Percentiles rank a stretch among this genome's conserved stretches.
Conservation (phyloP, 129 eudicot species). For the Pittosporum tobira region DNA sequence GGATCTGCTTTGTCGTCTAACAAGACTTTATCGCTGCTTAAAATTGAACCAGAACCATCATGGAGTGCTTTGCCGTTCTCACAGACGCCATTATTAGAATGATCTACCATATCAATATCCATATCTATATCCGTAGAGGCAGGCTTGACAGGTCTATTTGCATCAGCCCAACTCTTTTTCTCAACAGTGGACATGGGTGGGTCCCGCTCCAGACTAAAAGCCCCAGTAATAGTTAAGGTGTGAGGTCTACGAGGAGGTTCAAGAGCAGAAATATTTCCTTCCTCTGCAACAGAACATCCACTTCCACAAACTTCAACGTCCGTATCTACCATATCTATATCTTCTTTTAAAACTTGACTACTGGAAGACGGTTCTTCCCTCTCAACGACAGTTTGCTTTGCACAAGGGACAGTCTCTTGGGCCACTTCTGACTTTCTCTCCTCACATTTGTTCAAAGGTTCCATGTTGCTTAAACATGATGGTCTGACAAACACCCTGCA, state of each 20-base stretch:
- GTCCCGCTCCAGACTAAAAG: not conserved
- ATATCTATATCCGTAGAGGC: too few species aligned
- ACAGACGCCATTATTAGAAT: not conserved
- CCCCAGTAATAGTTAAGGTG: not conserved
- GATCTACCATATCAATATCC: not conserved
- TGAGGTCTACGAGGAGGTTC: slow-evolving; percentile 1
- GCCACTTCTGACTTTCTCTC: slow-evolving; percentile 16
- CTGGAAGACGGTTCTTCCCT: slow-evolving; percentile 15
- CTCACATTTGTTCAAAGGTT: slow-evolving; percentile 27
- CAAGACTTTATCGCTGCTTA: not conserved
- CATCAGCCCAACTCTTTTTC: slow-evolving; percentile 6
- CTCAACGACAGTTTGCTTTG: slow-evolving; percentile 23
- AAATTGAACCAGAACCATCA: slow-evolving; percentile 2
- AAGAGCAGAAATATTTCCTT: slow-evolving; percentile 11
- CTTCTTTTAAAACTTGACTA: slow-evolving; percentile 21
- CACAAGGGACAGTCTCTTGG: slow-evolving; percentile 16
- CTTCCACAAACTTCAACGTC: slow-evolving; percentile 13
- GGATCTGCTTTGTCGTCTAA: not conserved
- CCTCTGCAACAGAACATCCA: slow-evolving; percentile 7
- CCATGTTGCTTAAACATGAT: slow-evolving; percentile 40
- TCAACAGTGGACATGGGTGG: slow-evolving; percentile 4
- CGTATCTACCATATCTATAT: slow-evolving; percentile 24
- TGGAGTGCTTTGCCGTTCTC: not conserved
- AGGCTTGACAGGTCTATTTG: too few species aligned
- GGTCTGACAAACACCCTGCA: slow-evolving; percentile 42